These are phyloP conservation scores for Curvularia lunata DNA, from an alignment of 2,329 filamentous ascomycete genomes.

Conservation along the genomic window DNA sequence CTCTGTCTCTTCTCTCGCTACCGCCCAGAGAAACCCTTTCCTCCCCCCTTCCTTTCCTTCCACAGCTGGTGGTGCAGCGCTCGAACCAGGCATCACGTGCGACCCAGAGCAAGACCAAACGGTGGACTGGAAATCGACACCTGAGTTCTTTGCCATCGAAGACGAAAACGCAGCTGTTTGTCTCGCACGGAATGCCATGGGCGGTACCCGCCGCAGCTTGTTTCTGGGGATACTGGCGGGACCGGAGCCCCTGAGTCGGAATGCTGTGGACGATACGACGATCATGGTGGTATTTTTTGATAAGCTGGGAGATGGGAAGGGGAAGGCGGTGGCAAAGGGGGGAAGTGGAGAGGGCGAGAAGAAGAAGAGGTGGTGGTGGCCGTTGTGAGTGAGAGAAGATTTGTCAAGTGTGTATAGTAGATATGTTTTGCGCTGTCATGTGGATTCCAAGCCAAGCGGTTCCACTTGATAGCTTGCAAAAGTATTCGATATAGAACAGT, in stretches of 20 bases:
- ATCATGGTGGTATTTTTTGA: conserved; percentile 63
- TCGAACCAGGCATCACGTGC: conserved; percentile 46
- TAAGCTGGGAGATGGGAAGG: conserved; percentile 22
- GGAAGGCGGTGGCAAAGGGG: not conserved
- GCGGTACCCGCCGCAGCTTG: conserved; percentile 53
- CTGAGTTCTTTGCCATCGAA: conserved; percentile 56
- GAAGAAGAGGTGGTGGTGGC: conserved; percentile 21
- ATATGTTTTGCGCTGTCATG: no score
- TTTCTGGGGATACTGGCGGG: conserved; percentile 50
- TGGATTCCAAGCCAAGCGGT: no score
- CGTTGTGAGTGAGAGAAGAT: conserved; percentile 14
- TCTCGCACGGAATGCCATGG: conserved; percentile 60
- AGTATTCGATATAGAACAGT: no score
- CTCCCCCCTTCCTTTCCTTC: not conserved
- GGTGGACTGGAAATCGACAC: conserved; percentile 51
- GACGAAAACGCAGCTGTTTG: conserved; percentile 61
- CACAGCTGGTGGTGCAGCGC: not conserved
- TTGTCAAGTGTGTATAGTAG: not conserved
- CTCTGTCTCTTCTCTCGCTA: not conserved
- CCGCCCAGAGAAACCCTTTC: not conserved
- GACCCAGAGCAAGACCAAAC: conserved; percentile 43
- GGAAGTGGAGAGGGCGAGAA: not conserved
- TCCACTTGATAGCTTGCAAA: no score
- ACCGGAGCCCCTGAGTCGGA: conserved; percentile 42
- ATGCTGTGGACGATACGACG: conserved; percentile 59